A percentile compares a stretch with the other conserved stretches of the same genome.
Evolutionary conservation across 2,329 filamentous ascomycete genomes (phyloP).

Genomic region (Paecilomyces formosus): DNA sequence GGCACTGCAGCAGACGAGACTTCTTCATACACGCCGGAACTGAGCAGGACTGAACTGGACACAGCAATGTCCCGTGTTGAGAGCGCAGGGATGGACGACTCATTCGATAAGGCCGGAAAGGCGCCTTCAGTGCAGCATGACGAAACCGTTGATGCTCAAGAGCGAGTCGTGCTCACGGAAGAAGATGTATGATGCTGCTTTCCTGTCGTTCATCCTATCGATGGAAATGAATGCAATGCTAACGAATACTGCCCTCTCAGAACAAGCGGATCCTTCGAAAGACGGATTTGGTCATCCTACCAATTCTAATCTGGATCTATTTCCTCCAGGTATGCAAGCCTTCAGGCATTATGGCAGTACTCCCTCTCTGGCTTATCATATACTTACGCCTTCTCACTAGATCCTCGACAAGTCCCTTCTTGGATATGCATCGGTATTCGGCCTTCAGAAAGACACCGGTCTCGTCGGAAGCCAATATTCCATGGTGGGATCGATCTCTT

Average conservation of each 20-base stretch:
- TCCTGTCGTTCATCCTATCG: neutral
- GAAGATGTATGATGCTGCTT: neutral
- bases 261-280: conserved; percentile 53
- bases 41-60: too few species aligned
- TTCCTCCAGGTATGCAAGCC: conserved; percentile 29
- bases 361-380: neutral
- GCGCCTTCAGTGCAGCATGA: neutral
- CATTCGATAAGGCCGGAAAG: neutral
- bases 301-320: conserved; percentile 39
- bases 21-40: neutral
- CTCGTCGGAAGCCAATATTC: conserved; percentile 51
- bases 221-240: neutral
- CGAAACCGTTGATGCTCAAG: neutral
- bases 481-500: conserved; percentile 49
- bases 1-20: neutral
- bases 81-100: neutral
- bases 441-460: conserved; percentile 42
- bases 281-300: conserved; percentile 53
- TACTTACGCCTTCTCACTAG: conserved; percentile 1
- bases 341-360: neutral
- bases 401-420: conserved; percentile 54
- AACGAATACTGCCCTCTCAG: neutral
- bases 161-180: neutral
- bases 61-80: neutral
- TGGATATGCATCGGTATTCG: conserved; percentile 52